phyloP scores from a whole-genome alignment of 1,284 basidiomycete genomes.

The Cystobasidium pallidum region DNA sequence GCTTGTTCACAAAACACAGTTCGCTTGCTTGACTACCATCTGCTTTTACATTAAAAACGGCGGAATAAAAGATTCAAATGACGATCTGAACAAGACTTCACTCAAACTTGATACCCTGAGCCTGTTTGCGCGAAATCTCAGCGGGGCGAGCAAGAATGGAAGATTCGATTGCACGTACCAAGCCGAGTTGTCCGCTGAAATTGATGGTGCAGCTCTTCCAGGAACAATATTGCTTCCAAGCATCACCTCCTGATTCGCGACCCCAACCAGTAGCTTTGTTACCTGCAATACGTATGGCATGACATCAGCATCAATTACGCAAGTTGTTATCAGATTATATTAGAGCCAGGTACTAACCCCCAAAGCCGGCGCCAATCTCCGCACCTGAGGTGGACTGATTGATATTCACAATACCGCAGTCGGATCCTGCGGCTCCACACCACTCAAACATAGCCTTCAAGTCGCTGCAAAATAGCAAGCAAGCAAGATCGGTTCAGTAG shows the following conservation, averaged over 20 bases:
- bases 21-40: too few relatives aligned
- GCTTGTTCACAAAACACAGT: too few relatives aligned
- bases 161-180: conserved; percentile 59
- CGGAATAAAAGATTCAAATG: too few relatives aligned
- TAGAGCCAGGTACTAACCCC: conserved; percentile 63
- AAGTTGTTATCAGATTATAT: too few relatives aligned
- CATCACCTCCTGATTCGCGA: conserved; percentile 92
- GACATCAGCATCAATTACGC: too few relatives aligned
- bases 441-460: conserved; percentile 80
- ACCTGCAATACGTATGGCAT: conserved; percentile 56
- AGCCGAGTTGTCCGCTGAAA: conserved; percentile 81
- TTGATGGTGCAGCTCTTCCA: conserved; percentile 85
- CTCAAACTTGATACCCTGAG: conserved; percentile 45
- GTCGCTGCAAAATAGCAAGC: conserved; percentile 60
- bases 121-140: background rate
- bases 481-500: background rate
- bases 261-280: conserved; percentile 86
- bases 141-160: background rate
- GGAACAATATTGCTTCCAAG: conserved; percentile 68
- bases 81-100: conserved; percentile 4
- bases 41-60: too few relatives aligned
- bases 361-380: conserved; percentile 88
- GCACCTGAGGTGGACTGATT: conserved; percentile 93
- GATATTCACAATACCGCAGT: conserved; percentile 62
- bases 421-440: conserved; percentile 64